Evolutionary conservation across 306 rosid genomes (phyloP).

Genomic region (Castanea sativa): DNA sequence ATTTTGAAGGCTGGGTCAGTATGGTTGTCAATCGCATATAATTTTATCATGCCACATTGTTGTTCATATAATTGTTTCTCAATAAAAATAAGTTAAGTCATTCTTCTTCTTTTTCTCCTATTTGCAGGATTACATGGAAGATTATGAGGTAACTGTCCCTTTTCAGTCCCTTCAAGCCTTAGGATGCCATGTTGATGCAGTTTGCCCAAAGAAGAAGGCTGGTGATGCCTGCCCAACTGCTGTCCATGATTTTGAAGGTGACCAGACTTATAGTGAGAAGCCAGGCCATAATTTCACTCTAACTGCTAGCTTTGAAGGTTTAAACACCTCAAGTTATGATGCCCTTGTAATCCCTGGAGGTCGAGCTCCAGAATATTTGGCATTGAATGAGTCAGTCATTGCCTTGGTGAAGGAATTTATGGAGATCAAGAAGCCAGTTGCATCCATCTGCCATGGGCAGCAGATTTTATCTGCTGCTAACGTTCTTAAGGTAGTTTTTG

Average conservation of each 20-base stretch:
- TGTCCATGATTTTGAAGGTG: constrained; percentile 92
- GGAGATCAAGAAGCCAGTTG: constrained; percentile 49
- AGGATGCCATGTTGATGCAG: constrained; percentile 83
- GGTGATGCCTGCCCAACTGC: constrained; percentile 80
- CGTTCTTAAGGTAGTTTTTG: constrained; percentile 64
- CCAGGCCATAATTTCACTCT: constrained; percentile 67
- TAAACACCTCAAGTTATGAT: constrained; percentile 60
- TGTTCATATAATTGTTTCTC: not conserved
- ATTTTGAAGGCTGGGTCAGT: not conserved
- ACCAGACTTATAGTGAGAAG: constrained; percentile 80
- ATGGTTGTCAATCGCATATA: not conserved
- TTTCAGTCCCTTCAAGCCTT: constrained; percentile 86
- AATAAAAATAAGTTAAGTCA: not conserved
- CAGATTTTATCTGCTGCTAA: constrained; percentile 81
- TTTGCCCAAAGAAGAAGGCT: constrained; percentile 73
- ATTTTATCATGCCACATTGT: not conserved
- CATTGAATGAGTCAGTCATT: constrained; percentile 39
- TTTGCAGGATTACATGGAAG: constrained; percentile 86
- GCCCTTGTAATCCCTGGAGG: constrained; percentile 60
- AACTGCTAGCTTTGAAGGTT: constrained; percentile 55
- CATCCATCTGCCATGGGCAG: constrained; percentile 69
- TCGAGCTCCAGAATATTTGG: constrained; percentile 52
- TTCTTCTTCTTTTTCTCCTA: constrained; percentile 1
- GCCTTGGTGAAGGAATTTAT: constrained; percentile 40
- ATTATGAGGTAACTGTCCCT: constrained; percentile 76